Evolutionary conservation across 176 grass and related monocot species (phyloP).

Genomic region (Oryza punctata): DNA sequence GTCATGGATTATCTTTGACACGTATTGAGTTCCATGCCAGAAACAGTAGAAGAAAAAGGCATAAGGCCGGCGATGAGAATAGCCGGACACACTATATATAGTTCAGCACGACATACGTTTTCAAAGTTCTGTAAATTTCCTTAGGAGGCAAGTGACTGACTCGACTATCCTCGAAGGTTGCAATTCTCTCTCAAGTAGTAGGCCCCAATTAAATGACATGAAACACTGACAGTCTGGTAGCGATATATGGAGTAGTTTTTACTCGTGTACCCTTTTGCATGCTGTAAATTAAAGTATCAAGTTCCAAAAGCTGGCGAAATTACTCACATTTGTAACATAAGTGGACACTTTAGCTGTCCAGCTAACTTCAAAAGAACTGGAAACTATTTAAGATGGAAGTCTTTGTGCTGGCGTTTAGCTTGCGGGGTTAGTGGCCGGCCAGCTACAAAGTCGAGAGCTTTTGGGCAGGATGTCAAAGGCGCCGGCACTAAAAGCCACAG

Average conservation of each 20-base stretch:
- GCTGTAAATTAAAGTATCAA: neutral
- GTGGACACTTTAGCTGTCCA: neutral
- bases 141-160: neutral
- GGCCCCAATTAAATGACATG: neutral
- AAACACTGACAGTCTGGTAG: neutral
- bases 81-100: too few relatives aligned
- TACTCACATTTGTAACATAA: neutral
- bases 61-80: too few relatives aligned
- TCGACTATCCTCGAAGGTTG: neutral
- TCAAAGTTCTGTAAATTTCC: neutral
- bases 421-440: neutral
- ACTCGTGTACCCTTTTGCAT: neutral
- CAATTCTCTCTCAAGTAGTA: neutral
- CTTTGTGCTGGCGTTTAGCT: neutral
- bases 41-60: too few relatives aligned
- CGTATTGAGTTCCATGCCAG: too few relatives aligned
- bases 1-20: too few relatives aligned
- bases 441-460: neutral
- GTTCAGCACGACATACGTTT: neutral
- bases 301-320: neutral
- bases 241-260: neutral
- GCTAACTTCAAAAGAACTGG: neutral
- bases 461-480: neutral
- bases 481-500: neutral
- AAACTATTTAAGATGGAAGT: neutral